phyloP scores from a whole-genome alignment of 2,329 filamentous ascomycete genomes.

The Aureobasidium namibiae region DNA sequence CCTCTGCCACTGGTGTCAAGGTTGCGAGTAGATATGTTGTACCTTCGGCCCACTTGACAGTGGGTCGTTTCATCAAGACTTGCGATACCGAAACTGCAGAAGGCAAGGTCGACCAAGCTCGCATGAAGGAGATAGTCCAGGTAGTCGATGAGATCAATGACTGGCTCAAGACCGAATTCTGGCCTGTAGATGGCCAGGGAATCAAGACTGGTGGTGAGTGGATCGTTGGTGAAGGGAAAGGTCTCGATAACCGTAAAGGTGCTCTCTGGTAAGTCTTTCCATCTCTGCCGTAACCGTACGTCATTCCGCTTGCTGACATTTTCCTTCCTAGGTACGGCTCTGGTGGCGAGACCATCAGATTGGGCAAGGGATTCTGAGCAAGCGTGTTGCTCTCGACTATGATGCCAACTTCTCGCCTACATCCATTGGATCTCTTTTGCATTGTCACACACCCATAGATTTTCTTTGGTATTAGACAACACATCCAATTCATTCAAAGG shows the following conservation, averaged over 20 bases:
- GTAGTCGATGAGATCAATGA: constrained; percentile 68
- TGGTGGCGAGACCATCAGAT: constrained; percentile 60
- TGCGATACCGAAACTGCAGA: constrained; percentile 46
- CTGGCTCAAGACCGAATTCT: constrained; percentile 64
- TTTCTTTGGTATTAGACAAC: too few relatives aligned
- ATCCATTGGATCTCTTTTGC: background rate
- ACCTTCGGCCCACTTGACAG: constrained; percentile 81
- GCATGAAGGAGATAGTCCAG: constrained; percentile 56
- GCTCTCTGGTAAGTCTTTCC: constrained; percentile 88
- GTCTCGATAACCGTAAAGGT: constrained; percentile 67
- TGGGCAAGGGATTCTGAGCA: constrained; percentile 42
- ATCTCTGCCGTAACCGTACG: too few relatives aligned
- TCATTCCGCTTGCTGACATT: background rate
- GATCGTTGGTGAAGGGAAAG: constrained; percentile 78
- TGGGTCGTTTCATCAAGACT: constrained; percentile 68
- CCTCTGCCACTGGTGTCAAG: constrained; percentile 53
- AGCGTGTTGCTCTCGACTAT: background rate
- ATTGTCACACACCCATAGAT: too few relatives aligned
- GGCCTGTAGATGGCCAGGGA: constrained; percentile 45
- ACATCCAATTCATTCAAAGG: too few relatives aligned
- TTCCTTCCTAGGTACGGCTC: constrained; percentile 35
- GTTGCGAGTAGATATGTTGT: constrained; percentile 78
- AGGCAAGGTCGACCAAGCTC: constrained; percentile 38
- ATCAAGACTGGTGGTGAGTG: constrained; percentile 58
- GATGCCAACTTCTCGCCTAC: background rate